Evolutionary conservation across 1,284 basidiomycete species (phyloP), one percentile per base, ranked within the genome.

Genomic region (Moesziomyces aphidis): DNA sequence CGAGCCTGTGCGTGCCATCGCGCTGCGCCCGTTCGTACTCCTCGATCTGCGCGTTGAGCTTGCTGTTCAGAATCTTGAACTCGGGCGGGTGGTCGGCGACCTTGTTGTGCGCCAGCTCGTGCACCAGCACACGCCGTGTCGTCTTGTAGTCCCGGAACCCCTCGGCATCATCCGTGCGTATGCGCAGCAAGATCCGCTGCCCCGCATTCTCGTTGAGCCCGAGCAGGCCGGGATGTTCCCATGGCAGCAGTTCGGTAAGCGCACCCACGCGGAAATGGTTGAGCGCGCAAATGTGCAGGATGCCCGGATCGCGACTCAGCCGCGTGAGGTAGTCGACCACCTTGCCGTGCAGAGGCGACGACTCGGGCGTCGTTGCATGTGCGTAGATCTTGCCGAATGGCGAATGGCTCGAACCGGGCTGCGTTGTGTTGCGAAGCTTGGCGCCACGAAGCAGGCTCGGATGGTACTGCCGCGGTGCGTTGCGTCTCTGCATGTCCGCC

Each of bases 181-280:
- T 71, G 36, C 81, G 74, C 7, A 83, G 64, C 28, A 63, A 43
- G 50, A 83, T 81, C 1, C 69, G 65, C 54, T 82, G 62, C 1
- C 81, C 81, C 39, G 57, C 70, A 45, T 83, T 83, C 52, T 80
- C 78, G 51, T 83, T 83, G 19, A 83, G 55, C 5, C 81, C 81
- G 0, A 83, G 61, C 21, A 83, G 54, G 3, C 76, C 58, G 1
- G 81, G 80, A 52, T 79, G 60, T 39, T 83, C 78, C 60, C 79
- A 79, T 1, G 80, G 81, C 21, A 83, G 51, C 34, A 83, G 62
- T 64, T 83, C 81, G 7, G 80, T 78, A 17, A 83, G 63, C 5
- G 53, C 45, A 19, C 81, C 81, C 4, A 81, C 59, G 13, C 57
- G 57, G 26, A 79, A 79, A 2, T 61, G 44, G 47, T 83, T 77